These are phyloP conservation scores for Penicillium lividum DNA, from an alignment of 495 filamentous ascomycete genomes.

Conservation along the genomic window DNA sequence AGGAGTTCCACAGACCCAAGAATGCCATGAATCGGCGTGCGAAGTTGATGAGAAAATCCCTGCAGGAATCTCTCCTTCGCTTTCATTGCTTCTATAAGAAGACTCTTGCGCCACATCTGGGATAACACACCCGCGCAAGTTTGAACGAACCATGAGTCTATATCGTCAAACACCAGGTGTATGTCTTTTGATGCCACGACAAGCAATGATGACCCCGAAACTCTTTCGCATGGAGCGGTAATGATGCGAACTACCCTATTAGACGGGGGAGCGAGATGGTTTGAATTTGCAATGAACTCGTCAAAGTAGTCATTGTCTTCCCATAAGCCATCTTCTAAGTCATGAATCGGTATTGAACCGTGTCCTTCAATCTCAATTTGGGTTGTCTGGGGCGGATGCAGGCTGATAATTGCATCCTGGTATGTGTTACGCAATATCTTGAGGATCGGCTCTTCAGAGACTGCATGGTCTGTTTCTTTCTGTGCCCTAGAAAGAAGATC, in stretches of 20 bases:
- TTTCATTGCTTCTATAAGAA: constrained; percentile 15
- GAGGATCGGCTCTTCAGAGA: background rate
- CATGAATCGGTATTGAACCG: constrained; percentile 4
- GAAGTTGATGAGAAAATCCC: constrained; percentile 23
- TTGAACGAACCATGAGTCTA: constrained; percentile 21
- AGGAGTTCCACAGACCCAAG: constrained; percentile 22
- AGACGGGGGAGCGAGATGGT: constrained; percentile 8
- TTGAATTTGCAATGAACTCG: constrained; percentile 15
- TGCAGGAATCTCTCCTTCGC: constrained; percentile 25
- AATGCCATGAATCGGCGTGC: constrained; percentile 21
- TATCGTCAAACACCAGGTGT: constrained; percentile 20
- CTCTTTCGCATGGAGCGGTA: constrained; percentile 10
- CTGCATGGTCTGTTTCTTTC: background rate
- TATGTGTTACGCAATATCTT: background rate
- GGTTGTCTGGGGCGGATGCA: constrained; percentile 8
- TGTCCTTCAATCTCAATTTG: constrained; percentile 14
- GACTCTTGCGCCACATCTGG: constrained; percentile 17
- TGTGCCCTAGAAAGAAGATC: constrained; percentile 12
- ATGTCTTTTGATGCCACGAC: constrained; percentile 18
- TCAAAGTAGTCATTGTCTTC: constrained; percentile 21
- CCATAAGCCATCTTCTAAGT: constrained; percentile 14
- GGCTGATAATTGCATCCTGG: constrained; percentile 2
- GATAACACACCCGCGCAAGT: constrained; percentile 14
- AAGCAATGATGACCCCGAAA: constrained; percentile 18
- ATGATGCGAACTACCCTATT: constrained; percentile 11